Evolutionary conservation across 176 grass and related monocot species (phyloP).

Genomic region (Musa beccarii): DNA sequence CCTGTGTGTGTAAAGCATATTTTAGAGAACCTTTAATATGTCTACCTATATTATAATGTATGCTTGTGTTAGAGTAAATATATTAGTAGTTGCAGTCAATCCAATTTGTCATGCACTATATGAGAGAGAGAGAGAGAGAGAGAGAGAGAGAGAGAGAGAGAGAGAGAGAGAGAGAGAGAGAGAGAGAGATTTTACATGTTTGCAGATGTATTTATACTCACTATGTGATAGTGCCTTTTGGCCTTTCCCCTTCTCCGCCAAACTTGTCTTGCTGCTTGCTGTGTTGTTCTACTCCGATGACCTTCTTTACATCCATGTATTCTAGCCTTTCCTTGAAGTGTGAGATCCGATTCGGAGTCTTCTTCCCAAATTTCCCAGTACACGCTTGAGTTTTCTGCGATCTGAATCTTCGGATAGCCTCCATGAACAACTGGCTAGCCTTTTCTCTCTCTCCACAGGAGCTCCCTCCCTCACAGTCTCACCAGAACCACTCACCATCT

Average conservation of each 20-base stretch:
- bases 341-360: no score
- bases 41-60: neutral
- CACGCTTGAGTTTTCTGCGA: no score
- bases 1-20: neutral
- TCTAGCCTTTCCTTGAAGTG: neutral
- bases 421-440: constrained; percentile 92
- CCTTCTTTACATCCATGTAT: neutral
- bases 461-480: constrained; percentile 43
- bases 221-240: neutral
- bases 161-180: neutral
- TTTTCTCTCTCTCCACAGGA: constrained; percentile 95
- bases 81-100: neutral
- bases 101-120: no score
- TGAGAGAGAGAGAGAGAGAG: neutral
- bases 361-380: no score
- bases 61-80: neutral
- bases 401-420: constrained; percentile 29
- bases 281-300: neutral
- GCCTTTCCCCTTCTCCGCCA: neutral
- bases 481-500: constrained; percentile 27
- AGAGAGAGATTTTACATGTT: neutral
- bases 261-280: neutral
- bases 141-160: neutral
- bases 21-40: neutral
- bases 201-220: neutral